These are phyloP conservation scores for Boletus sp. DNA, from an alignment of 1,284 basidiomycete genomes.

Conservation along the genomic window DNA sequence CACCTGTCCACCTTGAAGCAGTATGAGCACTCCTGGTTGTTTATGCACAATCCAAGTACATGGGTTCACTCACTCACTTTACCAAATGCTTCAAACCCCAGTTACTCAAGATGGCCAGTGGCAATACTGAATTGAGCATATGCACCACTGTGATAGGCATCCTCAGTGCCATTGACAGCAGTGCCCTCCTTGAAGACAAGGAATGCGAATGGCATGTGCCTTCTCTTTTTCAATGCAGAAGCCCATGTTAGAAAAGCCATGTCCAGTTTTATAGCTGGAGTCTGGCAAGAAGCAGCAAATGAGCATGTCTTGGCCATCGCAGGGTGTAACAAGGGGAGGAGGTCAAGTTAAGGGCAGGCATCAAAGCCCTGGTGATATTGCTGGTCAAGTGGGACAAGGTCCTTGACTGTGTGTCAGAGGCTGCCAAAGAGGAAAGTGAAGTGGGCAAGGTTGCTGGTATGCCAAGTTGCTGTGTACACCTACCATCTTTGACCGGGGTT, in stretches of 20 bases:
- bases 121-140: conserved; percentile 83
- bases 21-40: conserved; percentile 80
- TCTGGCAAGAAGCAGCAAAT: conserved; percentile 77
- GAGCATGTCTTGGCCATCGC: conserved; percentile 44
- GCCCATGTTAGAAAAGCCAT: conserved; percentile 77
- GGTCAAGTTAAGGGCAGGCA: conserved; percentile 55
- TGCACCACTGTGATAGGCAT: conserved; percentile 86
- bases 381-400: conserved; percentile 67
- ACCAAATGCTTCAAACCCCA: conserved; percentile 68
- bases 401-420: conserved; percentile 44
- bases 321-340: conserved; percentile 38
- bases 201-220: conserved; percentile 76
- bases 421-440: conserved; percentile 30
- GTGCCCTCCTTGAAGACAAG: conserved; percentile 85
- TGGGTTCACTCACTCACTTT: conserved; percentile 59
- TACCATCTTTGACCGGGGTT: conserved; percentile 42
- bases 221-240: conserved; percentile 58
- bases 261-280: conserved; percentile 73
- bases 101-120: conserved; percentile 89
- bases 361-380: conserved; percentile 62
- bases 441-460: conserved; percentile 30
- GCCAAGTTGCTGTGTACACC: conserved; percentile 29
- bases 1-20: conserved; percentile 85
- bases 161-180: conserved; percentile 76
- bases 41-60: conserved; percentile 76